These are phyloP conservation scores for Ustilago lituana DNA, from an alignment of 1,284 basidiomycete genomes.

Conservation along the genomic window DNA sequence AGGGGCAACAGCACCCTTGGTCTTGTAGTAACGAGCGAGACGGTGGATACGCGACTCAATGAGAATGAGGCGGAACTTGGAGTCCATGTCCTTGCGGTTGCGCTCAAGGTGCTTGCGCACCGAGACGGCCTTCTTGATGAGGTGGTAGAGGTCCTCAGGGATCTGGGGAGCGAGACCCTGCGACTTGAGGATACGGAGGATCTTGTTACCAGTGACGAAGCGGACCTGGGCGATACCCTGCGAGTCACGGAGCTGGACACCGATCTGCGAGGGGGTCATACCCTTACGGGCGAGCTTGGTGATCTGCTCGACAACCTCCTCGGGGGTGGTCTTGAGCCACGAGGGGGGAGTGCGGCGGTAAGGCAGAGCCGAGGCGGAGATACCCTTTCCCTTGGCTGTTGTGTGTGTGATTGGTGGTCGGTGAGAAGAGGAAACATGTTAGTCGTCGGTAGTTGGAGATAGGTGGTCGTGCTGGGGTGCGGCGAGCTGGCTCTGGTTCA, in stretches of 20 bases:
- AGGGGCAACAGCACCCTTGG: conserved; percentile 94
- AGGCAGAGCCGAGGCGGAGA: conserved; percentile 88
- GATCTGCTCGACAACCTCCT: conserved; percentile 96
- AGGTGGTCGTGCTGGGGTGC: not conserved
- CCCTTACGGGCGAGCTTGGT: conserved; percentile 97
- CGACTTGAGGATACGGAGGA: conserved; percentile 96
- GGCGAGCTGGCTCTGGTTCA: conserved; percentile 11
- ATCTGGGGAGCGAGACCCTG: conserved; percentile 95
- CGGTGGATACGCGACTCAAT: conserved; percentile 99
- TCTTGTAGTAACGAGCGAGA: conserved; percentile 94
- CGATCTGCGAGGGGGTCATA: conserved; percentile 96
- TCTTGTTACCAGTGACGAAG: conserved; percentile 99
- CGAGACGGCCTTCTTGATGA: conserved; percentile 99
- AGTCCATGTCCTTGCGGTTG: conserved; percentile 88
- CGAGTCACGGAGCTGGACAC: conserved; percentile 96
- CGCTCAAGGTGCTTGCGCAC: conserved; percentile 98
- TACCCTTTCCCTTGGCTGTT: conserved; percentile 67
- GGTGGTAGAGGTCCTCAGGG: conserved; percentile 99
- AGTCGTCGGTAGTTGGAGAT: conserved; percentile 5
- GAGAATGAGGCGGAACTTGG: conserved; percentile 91
- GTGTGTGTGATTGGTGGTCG: not conserved
- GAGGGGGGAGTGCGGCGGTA: conserved; percentile 93
- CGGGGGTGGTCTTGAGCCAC: conserved; percentile 96
- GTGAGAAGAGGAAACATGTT: not conserved
- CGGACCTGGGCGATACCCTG: conserved; percentile 95